phyloP scores from a whole-genome alignment of 495 filamentous ascomycete species.

The Amphirosellinia nigrospora region DNA sequence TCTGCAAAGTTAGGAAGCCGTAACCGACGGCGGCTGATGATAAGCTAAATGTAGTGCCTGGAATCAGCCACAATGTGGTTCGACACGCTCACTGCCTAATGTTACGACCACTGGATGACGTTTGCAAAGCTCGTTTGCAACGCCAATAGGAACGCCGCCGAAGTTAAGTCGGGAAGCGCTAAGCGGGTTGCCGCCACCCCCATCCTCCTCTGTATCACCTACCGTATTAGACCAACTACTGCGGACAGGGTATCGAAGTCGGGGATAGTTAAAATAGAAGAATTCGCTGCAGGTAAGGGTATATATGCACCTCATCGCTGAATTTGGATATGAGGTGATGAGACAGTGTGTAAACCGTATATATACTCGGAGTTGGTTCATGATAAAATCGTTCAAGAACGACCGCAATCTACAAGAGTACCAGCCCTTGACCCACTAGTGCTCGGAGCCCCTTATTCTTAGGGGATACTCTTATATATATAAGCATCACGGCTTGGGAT shows the following conservation, averaged over 20 bases:
- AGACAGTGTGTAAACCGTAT: conserved; percentile 3
- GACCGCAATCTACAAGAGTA: not conserved
- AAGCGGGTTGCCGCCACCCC: conserved; percentile 9
- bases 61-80: conserved; percentile 6
- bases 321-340: not conserved
- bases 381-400: not conserved
- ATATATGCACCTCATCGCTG: conserved; percentile 16
- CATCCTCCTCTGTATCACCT: conserved; percentile 19
- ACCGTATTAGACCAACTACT: not conserved
- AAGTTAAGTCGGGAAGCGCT: conserved; percentile 19
- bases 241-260: not conserved
- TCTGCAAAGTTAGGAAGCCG: conserved; percentile 1
- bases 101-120: not conserved
- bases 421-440: not conserved
- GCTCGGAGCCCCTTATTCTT: not conserved
- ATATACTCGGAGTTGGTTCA: not conserved
- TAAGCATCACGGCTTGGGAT: not conserved
- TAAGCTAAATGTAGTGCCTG: not conserved
- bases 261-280: conserved; percentile 19
- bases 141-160: conserved; percentile 8
- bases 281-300: conserved; percentile 6
- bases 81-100: conserved; percentile 1
- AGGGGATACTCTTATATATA: not conserved
- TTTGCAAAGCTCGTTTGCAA: conserved; percentile 3
- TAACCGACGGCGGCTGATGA: not conserved